Conservation (phyloP, 73 alveolate species). For the Stentor roeselii region DNA sequence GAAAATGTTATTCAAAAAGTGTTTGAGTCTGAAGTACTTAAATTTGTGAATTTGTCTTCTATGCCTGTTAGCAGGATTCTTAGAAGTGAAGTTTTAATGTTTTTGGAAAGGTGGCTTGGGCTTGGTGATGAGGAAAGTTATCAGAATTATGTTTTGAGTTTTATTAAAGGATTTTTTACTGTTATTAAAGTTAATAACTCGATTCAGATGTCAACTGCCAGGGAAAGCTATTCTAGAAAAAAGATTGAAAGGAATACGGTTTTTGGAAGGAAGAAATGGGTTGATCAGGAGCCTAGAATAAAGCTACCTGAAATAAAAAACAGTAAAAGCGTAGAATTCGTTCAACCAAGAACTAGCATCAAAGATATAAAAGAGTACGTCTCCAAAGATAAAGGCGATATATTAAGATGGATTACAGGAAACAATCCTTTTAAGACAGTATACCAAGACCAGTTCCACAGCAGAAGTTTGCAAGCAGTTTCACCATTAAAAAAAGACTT, state of each 20-base stretch:
- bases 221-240: not conserved
- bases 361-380: constrained; percentile 9
- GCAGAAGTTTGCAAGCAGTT: too few relatives aligned
- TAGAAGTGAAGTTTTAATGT: not conserved
- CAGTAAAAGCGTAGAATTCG: not conserved
- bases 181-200: not conserved
- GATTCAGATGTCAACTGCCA: not conserved
- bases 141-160: not conserved
- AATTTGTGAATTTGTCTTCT: not conserved
- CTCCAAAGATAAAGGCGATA: not conserved
- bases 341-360: not conserved
- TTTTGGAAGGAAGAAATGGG: not conserved
- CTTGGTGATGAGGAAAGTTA: not conserved
- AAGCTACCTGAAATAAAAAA: not conserved
- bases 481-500: not conserved
- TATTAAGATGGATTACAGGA: not conserved
- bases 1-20: not conserved
- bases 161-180: not conserved
- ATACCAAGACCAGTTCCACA: not conserved
- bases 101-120: not conserved
- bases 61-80: not conserved
- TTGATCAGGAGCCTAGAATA: not conserved
- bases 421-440: not conserved
- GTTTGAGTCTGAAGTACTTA: not conserved
- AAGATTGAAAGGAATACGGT: not conserved